A percentile compares a stretch with the other conserved stretches of the same genome.
phyloP scores from a whole-genome alignment of 73 alveolate species.

The Paramecium bursaria region DNA sequence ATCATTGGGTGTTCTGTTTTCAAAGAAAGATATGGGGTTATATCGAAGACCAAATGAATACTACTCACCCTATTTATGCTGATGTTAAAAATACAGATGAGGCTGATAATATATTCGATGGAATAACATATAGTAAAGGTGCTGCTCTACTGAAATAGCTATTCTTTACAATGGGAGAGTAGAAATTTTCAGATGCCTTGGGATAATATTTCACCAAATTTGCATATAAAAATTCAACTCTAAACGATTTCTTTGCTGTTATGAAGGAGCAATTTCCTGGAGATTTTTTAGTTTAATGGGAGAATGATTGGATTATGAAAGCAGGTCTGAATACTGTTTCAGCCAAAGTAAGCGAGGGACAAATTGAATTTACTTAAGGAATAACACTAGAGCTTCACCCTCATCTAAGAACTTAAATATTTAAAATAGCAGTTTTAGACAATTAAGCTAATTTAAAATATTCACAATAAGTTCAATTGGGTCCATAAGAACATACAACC shows the following conservation, averaged over 20 bases:
- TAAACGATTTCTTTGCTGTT: constrained; percentile 84
- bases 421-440: constrained; percentile 78
- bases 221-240: constrained; percentile 85
- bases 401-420: constrained; percentile 76
- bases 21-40: constrained; percentile 92
- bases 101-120: constrained; percentile 95
- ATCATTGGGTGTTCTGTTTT: constrained; percentile 88
- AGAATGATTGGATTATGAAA: constrained; percentile 80
- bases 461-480: constrained; percentile 2
- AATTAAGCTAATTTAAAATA: constrained; percentile 67
- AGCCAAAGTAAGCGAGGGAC: constrained; percentile 71
- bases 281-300: constrained; percentile 75
- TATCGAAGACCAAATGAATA: constrained; percentile 82
- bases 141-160: constrained; percentile 92
- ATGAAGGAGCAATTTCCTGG: constrained; percentile 73
- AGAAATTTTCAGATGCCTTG: constrained; percentile 85
- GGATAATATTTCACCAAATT: constrained; percentile 83
- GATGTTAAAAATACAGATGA: constrained; percentile 90
- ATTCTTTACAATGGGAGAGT: constrained; percentile 87
- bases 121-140: constrained; percentile 97
- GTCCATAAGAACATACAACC: constrained; percentile 31
- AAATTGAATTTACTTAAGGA: constrained; percentile 74
- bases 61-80: constrained; percentile 97
- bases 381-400: constrained; percentile 83
- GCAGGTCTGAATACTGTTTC: constrained; percentile 85